A percentile compares a stretch with the other conserved stretches of the same genome.
Evolutionary conservation across 176 grass and related monocot species (phyloP).

Genomic region (Zoysia pacifica): DNA sequence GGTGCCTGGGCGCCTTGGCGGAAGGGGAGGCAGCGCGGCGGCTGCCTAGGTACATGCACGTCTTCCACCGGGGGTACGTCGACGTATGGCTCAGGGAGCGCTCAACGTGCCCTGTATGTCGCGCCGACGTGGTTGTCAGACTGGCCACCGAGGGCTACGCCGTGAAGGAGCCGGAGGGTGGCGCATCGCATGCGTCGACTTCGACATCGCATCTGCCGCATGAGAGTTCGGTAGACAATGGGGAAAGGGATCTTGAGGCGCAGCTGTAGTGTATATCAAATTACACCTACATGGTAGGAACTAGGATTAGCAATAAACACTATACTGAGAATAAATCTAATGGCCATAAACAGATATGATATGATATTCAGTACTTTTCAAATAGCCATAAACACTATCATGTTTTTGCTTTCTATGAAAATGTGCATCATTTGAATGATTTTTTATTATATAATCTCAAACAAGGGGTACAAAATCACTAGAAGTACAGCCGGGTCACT

Average conservation of each 20-base stretch:
- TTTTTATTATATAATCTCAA: too few relatives aligned
- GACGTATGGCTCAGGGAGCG: slow-evolving; percentile 61
- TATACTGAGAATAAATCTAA: too few relatives aligned
- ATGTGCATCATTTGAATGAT: too few relatives aligned
- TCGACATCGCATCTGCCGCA: neutral
- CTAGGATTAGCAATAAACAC: neutral
- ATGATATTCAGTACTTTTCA: too few relatives aligned
- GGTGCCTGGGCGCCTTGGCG: slow-evolving; percentile 40
- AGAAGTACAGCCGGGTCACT: too few relatives aligned
- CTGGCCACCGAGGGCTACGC: neutral
- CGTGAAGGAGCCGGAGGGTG: neutral
- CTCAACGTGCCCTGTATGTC: slow-evolving; percentile 63
- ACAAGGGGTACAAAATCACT: too few relatives aligned
- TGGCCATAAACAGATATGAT: too few relatives aligned
- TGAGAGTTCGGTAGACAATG: neutral
- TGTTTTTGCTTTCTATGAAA: too few relatives aligned
- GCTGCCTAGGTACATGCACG: slow-evolving; percentile 61
- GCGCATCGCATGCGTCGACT: neutral
- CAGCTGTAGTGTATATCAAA: slow-evolving; percentile 14
- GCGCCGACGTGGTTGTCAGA: slow-evolving; percentile 28
- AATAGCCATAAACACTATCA: too few relatives aligned
- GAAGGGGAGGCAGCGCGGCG: slow-evolving; percentile 47
- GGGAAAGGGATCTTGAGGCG: slow-evolving; percentile 54
- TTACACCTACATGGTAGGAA: neutral
- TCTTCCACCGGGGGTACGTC: slow-evolving; percentile 63